Percentiles rank a stretch among this genome's conserved stretches.
These are phyloP conservation scores for Metschnikowia borealis DNA, from an alignment of 805 yeast genomes.

Conservation along the genomic window DNA sequence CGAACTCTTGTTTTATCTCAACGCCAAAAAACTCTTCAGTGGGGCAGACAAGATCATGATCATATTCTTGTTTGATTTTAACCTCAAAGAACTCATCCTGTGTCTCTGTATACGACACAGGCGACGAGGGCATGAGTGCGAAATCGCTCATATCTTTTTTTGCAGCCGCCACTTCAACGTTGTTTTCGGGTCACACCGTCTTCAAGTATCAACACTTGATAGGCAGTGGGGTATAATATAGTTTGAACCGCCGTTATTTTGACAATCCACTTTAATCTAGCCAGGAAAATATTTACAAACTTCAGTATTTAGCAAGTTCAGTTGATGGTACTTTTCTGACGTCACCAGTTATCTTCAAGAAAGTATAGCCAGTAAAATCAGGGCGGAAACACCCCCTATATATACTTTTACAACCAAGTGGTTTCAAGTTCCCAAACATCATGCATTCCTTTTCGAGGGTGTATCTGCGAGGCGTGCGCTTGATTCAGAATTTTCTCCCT, in stretches of 20 bases:
- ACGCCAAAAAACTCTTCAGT: background rate
- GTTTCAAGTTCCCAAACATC: background rate
- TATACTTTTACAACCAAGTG: background rate
- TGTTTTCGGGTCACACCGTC: background rate
- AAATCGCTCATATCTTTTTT: background rate
- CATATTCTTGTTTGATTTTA: background rate
- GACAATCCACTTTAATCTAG: background rate
- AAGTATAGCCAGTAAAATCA: background rate
- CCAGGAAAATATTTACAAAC: background rate
- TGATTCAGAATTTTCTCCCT: background rate
- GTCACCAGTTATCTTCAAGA: background rate
- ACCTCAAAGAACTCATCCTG: background rate
- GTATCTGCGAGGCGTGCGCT: background rate
- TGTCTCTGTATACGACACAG: background rate
- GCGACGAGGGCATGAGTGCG: slow-evolving; percentile 1
- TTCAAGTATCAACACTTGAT: background rate
- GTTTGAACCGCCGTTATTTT: background rate
- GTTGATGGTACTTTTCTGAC: background rate
- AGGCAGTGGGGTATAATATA: background rate
- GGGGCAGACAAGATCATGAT: background rate
- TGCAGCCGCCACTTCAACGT: background rate
- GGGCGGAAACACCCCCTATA: background rate
- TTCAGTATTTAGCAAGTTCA: background rate
- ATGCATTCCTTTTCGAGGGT: background rate
- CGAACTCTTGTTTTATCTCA: background rate